These are phyloP conservation scores for Alloascoidea hylecoeti DNA, from an alignment of 805 yeast genomes.

Conservation along the genomic window DNA sequence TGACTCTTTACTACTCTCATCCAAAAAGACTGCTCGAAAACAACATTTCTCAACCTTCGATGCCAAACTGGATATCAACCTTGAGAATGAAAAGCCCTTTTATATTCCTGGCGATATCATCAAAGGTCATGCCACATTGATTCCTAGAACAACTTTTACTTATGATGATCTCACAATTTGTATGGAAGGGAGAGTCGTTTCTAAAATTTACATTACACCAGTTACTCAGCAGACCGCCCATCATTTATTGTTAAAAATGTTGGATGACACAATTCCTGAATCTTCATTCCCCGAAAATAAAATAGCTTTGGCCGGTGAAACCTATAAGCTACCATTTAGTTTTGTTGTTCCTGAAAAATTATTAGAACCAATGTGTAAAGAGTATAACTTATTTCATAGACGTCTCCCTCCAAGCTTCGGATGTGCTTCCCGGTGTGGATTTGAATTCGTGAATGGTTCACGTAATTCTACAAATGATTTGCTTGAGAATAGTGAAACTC, in stretches of 20 bases:
- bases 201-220: neutral
- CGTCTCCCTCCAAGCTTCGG: conserved; percentile 1
- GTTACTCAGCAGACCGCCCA: neutral
- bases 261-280: conserved; percentile 1
- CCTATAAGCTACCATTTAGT: neutral
- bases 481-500: neutral
- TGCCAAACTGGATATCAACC: neutral
- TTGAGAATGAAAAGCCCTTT: neutral
- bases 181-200: neutral
- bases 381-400: neutral
- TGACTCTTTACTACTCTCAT: no score
- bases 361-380: conserved; percentile 1
- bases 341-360: conserved; percentile 1
- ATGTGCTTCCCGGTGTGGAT: neutral
- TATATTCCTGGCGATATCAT: neutral
- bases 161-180: neutral
- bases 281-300: neutral
- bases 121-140: neutral
- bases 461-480: neutral
- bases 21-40: no score
- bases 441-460: neutral
- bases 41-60: no score
- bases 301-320: neutral
- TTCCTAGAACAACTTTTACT: neutral
- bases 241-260: neutral